A percentile compares a stretch with the other conserved stretches of the same genome.
These are phyloP conservation scores for Apophysomyces sp. DNA, from an alignment of 371 early-diverging fungal species.

Conservation along the genomic window DNA sequence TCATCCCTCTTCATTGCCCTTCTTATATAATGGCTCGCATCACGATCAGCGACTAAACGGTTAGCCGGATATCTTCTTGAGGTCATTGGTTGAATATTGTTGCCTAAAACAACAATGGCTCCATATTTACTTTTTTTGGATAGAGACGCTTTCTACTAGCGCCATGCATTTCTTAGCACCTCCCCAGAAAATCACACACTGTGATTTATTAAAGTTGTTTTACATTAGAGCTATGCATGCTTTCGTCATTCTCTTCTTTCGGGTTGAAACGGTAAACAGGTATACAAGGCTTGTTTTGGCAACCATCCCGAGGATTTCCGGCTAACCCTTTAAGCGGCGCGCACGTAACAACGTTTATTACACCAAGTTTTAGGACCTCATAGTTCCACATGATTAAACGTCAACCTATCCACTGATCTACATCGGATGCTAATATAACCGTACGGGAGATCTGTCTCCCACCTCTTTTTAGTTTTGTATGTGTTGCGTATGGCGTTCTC, in stretches of 20 bases:
- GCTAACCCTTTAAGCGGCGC: not conserved
- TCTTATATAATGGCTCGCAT: not conserved
- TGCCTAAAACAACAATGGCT: not conserved
- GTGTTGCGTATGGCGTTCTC: not conserved
- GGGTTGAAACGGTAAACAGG: slow-evolving; percentile 1
- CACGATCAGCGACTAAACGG: not conserved
- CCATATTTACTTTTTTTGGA: not conserved
- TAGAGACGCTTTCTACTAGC: not conserved
- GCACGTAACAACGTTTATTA: too few relatives aligned
- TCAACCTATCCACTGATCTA: not conserved
- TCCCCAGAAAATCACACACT: not conserved
- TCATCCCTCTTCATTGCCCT: not conserved
- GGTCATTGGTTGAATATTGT: not conserved
- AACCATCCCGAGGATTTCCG: not conserved
- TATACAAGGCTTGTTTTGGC: not conserved
- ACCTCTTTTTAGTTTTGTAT: not conserved
- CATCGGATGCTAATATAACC: not conserved
- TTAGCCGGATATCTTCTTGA: not conserved
- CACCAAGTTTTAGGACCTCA: not conserved
- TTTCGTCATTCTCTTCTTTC: not conserved
- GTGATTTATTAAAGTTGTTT: not conserved
- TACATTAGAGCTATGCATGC: not conserved
- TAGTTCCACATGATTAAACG: not conserved
- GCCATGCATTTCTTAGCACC: not conserved
- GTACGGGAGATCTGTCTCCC: not conserved